Evolutionary conservation across 1,284 basidiomycete genomes (phyloP), one percentile per base, ranked within the genome.

Genomic region (Cutaneotrichosporon sp.): DNA sequence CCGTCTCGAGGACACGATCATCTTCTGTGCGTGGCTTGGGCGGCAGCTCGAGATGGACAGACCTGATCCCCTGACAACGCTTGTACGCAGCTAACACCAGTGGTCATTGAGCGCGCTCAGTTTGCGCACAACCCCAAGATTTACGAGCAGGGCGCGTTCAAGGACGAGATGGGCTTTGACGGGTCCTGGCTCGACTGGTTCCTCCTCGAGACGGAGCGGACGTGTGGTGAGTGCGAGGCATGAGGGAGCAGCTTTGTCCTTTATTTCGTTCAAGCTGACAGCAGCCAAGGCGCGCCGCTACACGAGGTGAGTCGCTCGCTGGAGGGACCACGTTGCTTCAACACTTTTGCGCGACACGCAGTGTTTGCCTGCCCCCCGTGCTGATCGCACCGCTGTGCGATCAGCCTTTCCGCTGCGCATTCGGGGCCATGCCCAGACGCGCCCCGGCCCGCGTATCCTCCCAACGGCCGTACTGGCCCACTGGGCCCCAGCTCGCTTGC

Each of bases 141-240:
- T 69, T 99, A 99, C 81, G 82, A 88, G 60, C 83, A 84, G 3
- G 89, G 88, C 14, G 89, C 85, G 2, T 92, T 98, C 79, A 81
- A 87, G 52, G 89, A 83, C 54, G 84, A 88, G 33, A 74, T 86
- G 42, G 87, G 87, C 1, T 95, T 92, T 79, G 75, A 86, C 3
- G 92, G 92, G 1, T 91, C 87, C 63, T 98, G 94, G 93, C 83
- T 99, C 1, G 91, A 95, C 61, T 99, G 97, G 97, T 94, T 99
- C 81, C 82, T 99, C 79, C 89, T 89, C 71, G 95, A 98, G 81
- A 97, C 85, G 0, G 97, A 99, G 81, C 83, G 84, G 1, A 94
- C 95, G 78, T 95, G 99, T 81, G 93, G 95, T 92, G 68, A 68
- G 90, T 81, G 36, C 34, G 10, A 25, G 20, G 20, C 22, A 16